phyloP scores from a whole-genome alignment of 331 rosid species.

The Malus hybrid region DNA sequence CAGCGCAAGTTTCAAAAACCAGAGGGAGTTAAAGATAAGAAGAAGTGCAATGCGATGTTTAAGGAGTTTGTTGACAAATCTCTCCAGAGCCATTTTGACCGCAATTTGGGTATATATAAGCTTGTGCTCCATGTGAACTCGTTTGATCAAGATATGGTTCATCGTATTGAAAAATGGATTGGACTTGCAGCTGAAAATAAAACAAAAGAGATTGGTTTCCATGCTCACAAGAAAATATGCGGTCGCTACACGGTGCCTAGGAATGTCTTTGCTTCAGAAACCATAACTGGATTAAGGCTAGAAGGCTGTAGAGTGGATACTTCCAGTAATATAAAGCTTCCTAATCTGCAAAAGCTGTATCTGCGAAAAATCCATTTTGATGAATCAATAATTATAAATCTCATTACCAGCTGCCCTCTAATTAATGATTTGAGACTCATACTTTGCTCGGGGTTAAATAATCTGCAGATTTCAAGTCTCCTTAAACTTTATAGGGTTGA shows the following conservation, averaged over 20 bases:
- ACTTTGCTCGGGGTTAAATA: constrained; percentile 29
- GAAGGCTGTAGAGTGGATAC: constrained; percentile 21
- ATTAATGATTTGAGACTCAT: constrained; percentile 41
- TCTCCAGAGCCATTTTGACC: constrained; percentile 12
- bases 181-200: constrained; percentile 1
- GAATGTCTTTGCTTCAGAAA: constrained; percentile 9
- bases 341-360: constrained; percentile 33
- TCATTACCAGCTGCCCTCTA: constrained; percentile 28
- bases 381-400: constrained; percentile 7
- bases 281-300: constrained; percentile 33
- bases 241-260: constrained; percentile 18
- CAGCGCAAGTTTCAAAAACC: constrained; percentile 16
- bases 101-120: constrained; percentile 13
- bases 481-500: constrained; percentile 32
- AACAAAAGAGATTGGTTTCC: constrained; percentile 42
- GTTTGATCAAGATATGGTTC: constrained; percentile 6
- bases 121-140: constrained; percentile 23
- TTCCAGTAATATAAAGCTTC: constrained; percentile 11
- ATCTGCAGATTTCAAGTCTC: constrained; percentile 23
- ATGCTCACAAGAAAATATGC: constrained; percentile 2
- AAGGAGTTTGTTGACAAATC: constrained; percentile 22
- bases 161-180: constrained; percentile 23
- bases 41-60: constrained; percentile 11
- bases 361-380: constrained; percentile 10
- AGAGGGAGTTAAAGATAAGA: constrained; percentile 1